These are phyloP conservation scores for Chenopodium berlandieri DNA, from an alignment of 148 eudicot species.

Conservation along the genomic window DNA sequence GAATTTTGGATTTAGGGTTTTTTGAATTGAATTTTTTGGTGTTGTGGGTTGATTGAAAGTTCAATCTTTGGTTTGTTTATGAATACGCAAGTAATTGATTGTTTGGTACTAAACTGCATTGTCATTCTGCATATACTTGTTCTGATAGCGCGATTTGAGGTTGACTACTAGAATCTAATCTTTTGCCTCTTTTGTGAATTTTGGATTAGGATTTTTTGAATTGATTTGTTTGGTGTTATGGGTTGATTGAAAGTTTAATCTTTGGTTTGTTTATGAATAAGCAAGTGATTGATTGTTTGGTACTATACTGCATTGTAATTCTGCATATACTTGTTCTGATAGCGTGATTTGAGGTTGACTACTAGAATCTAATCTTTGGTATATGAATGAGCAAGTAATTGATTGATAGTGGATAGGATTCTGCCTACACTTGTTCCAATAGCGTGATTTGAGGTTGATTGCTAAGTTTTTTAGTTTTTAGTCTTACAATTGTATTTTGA, in stretches of 20 bases:
- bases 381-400: too few species aligned
- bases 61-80: neutral
- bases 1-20: neutral
- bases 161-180: neutral
- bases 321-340: neutral
- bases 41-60: neutral
- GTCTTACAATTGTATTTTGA: too few species aligned
- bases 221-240: neutral
- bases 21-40: neutral
- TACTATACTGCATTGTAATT: neutral
- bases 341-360: neutral
- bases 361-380: neutral
- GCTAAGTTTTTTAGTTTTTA: too few species aligned
- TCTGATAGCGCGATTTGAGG: neutral
- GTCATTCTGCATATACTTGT: neutral
- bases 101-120: too few species aligned
- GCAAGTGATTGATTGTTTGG: too few species aligned
- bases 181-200: neutral
- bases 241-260: neutral
- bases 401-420: too few species aligned
- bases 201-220: neutral
- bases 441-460: neutral
- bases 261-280: neutral
- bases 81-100: too few species aligned
- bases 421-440: too few species aligned